Evolutionary conservation across 2,329 filamentous ascomycete species (phyloP).

Genomic region (Alternaria hordeiaustralica): DNA sequence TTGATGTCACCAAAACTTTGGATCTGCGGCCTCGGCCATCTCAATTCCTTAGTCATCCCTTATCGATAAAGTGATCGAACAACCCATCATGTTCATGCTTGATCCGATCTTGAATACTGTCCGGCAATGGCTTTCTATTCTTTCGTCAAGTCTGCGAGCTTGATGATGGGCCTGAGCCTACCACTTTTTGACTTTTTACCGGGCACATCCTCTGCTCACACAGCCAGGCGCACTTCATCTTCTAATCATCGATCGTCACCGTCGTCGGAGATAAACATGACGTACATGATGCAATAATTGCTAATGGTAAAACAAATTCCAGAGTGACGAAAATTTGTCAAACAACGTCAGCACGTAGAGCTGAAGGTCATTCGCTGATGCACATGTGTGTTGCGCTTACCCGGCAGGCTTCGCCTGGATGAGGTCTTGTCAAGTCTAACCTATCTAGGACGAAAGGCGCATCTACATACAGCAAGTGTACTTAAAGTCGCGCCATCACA

Average conservation of each 20-base stretch:
- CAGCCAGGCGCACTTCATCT: not conserved
- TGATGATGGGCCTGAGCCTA: accelerated
- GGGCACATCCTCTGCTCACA: not conserved
- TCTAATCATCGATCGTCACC: not conserved
- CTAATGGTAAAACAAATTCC: not conserved
- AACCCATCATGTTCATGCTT: not conserved
- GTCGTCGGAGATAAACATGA: not conserved
- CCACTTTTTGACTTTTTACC: not conserved
- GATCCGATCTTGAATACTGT: not conserved
- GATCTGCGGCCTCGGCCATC: not conserved
- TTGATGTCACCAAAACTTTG: conserved; percentile 23
- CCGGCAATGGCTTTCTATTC: not conserved
- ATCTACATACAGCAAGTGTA: not conserved
- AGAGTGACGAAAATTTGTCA: not conserved
- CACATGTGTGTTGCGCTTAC: not conserved
- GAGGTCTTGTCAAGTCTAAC: not conserved
- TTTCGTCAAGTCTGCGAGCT: not conserved
- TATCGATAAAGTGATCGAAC: not conserved
- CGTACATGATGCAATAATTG: not conserved
- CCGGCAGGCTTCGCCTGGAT: not conserved
- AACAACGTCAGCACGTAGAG: not conserved
- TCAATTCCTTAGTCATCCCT: not conserved
- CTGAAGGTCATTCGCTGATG: not conserved
- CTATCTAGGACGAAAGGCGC: not conserved
- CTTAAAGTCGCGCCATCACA: not conserved